Percentiles rank a stretch among this genome's conserved stretches.
phyloP scores from a whole-genome alignment of 116 monocot genomes.

The Dioscorea cayenensis region DNA sequence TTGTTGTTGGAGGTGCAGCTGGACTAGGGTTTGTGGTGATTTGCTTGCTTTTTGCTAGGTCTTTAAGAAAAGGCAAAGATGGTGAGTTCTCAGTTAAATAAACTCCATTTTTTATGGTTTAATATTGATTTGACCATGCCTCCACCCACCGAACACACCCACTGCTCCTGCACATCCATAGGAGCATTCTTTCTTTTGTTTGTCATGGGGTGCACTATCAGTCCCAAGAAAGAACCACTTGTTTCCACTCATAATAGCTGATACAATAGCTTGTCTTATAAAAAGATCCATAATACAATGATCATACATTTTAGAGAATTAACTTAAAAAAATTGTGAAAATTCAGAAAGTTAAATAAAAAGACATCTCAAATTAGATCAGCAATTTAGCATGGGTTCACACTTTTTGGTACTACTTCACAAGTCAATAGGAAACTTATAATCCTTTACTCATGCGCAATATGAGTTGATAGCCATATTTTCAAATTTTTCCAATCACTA shows the following conservation, averaged over 20 bases:
- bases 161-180: slow-evolving; percentile 99
- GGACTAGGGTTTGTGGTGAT: slow-evolving; percentile 81
- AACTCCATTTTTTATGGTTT: not conserved
- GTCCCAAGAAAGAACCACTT: slow-evolving; percentile 87
- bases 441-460: too few species aligned
- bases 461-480: too few species aligned
- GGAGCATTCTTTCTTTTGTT: slow-evolving; percentile 60
- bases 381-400: too few species aligned
- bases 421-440: too few species aligned
- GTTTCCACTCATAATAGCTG: slow-evolving; percentile 92
- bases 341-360: not conserved
- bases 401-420: too few species aligned
- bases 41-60: slow-evolving; percentile 76
- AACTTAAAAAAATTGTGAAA: not conserved
- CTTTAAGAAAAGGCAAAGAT: slow-evolving; percentile 75
- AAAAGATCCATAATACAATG: slow-evolving; percentile 2
- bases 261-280: slow-evolving; percentile 79
- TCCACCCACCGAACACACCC: too few species aligned
- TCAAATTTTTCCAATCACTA: too few species aligned
- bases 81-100: slow-evolving; percentile 34
- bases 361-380: too few species aligned
- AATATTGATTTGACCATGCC: too few species aligned
- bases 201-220: slow-evolving; percentile 94
- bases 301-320: not conserved
- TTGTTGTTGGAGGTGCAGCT: slow-evolving; percentile 87